Evolutionary conservation across 176 grass and related monocot species (phyloP).

Genomic region (Triticum turgidum): DNA sequence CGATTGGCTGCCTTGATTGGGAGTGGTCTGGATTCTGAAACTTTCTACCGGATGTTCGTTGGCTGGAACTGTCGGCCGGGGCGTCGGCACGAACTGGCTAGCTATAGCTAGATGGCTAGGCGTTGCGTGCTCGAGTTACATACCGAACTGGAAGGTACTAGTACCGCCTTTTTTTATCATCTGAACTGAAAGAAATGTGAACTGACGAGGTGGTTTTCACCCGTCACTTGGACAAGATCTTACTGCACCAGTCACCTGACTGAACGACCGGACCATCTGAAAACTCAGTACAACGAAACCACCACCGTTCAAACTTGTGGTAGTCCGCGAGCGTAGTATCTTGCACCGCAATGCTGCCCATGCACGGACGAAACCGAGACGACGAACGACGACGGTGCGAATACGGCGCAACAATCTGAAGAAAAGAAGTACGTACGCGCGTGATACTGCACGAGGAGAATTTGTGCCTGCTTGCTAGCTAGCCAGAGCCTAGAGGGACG

Average conservation of each 20-base stretch:
- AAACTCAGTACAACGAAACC: not conserved
- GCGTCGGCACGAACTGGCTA: not conserved
- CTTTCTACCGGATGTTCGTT: not conserved
- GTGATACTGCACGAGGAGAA: not conserved
- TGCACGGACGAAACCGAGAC: slow-evolving; percentile 1
- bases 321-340: slow-evolving; percentile 9
- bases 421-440: not conserved
- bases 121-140: slow-evolving; percentile 22
- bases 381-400: not conserved
- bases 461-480: not conserved
- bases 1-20: not conserved
- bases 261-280: not conserved
- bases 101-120: not conserved
- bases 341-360: slow-evolving; percentile 17
- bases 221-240: not conserved
- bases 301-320: not conserved
- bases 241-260: not conserved
- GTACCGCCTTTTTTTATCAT: not conserved
- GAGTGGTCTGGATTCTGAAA: not conserved
- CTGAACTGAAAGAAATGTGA: slow-evolving; percentile 19
- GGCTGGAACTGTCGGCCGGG: slow-evolving; percentile 28
- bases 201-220: not conserved
- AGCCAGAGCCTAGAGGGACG: not conserved
- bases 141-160: not conserved
- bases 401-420: slow-evolving; percentile 19